Percentiles rank a stretch among this genome's conserved stretches.
phyloP scores from a whole-genome alignment of 2,329 filamentous ascomycete species.

The Exophiala aquamarina region DNA sequence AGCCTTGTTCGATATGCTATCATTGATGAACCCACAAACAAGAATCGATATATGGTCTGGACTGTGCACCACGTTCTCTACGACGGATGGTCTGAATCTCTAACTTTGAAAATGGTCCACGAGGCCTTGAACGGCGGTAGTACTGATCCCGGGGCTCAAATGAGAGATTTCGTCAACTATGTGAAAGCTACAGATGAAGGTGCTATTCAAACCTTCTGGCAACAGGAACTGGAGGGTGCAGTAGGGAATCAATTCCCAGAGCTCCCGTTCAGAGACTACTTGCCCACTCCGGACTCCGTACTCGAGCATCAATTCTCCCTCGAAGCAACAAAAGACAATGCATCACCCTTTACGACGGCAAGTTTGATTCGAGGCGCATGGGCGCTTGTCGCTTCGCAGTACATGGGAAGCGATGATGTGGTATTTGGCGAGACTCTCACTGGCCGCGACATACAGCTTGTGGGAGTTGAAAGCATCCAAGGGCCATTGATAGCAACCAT shows the following conservation, averaged over 20 bases:
- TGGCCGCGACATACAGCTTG: conserved; percentile 46
- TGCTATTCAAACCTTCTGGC: conserved; percentile 49
- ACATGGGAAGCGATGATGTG: conserved; percentile 46
- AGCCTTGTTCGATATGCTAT: conserved; percentile 38
- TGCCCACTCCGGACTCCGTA: conserved; percentile 44
- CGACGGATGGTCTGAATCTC: conserved; percentile 48
- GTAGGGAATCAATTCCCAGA: conserved; percentile 51
- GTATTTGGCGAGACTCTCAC: conserved; percentile 53
- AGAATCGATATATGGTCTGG: conserved; percentile 45
- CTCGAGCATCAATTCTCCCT: conserved; percentile 44
- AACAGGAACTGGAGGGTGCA: conserved; percentile 44
- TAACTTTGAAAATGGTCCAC: conserved; percentile 39
- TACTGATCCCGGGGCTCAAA: conserved; percentile 25
- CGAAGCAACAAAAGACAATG: conserved; percentile 10
- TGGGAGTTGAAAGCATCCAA: conserved; percentile 49
- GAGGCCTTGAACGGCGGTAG: conserved; percentile 32
- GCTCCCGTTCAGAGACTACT: conserved; percentile 48
- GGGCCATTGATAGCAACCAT: conserved; percentile 47
- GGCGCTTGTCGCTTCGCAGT: conserved; percentile 47
- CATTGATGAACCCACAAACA: conserved; percentile 29
- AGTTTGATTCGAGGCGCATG: conserved; percentile 51
- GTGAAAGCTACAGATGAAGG: conserved; percentile 44
- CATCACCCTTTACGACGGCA: conserved; percentile 43
- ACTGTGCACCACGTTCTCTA: conserved; percentile 55
- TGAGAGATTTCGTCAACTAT: conserved; percentile 52